Conservation (phyloP, 1,139 yeast genomes). For the Zygosaccharomyces pseudobailii region DNA sequence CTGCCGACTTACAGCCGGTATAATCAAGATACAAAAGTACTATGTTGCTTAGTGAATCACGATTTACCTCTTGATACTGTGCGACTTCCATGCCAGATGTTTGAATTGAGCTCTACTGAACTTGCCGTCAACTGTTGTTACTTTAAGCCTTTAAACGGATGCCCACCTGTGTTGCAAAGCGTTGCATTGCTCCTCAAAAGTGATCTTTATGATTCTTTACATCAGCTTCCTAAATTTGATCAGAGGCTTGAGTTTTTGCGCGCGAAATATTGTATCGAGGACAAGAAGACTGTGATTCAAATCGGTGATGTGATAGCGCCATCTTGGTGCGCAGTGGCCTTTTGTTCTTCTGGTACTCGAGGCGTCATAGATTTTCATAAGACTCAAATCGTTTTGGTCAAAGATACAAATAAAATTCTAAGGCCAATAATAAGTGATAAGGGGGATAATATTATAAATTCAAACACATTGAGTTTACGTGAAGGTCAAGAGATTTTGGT, state of each 20-base stretch:
- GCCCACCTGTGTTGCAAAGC: slow-evolving; percentile 16
- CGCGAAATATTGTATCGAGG: slow-evolving; percentile 20
- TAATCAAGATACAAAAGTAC: background rate
- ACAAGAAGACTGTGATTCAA: slow-evolving; percentile 17
- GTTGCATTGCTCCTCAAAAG: slow-evolving; percentile 18
- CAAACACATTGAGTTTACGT: background rate
- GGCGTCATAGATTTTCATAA: slow-evolving; percentile 22
- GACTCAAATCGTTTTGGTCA: slow-evolving; percentile 23
- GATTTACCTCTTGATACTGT: slow-evolving; percentile 14
- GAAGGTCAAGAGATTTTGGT: background rate
- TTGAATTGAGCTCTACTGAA: slow-evolving; percentile 3
- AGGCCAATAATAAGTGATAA: background rate
- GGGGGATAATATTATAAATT: background rate
- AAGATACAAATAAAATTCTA: slow-evolving; percentile 6
- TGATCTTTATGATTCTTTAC: slow-evolving; percentile 22
- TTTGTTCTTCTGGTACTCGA: slow-evolving; percentile 16
- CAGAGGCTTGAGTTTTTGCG: slow-evolving; percentile 22
- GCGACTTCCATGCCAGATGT: slow-evolving; percentile 9
- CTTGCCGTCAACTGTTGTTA: slow-evolving; percentile 17
- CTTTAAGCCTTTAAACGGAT: slow-evolving; percentile 9
- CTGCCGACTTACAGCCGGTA: slow-evolving; percentile 14
- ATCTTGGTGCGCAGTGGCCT: slow-evolving; percentile 19
- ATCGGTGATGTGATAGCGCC: slow-evolving; percentile 15
- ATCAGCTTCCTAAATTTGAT: slow-evolving; percentile 9
- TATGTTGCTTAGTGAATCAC: slow-evolving; percentile 9